A percentile compares a stretch with the other conserved stretches of the same genome.
phyloP scores from a whole-genome alignment of 139 green algal species.

The Choricystis sp. region DNA sequence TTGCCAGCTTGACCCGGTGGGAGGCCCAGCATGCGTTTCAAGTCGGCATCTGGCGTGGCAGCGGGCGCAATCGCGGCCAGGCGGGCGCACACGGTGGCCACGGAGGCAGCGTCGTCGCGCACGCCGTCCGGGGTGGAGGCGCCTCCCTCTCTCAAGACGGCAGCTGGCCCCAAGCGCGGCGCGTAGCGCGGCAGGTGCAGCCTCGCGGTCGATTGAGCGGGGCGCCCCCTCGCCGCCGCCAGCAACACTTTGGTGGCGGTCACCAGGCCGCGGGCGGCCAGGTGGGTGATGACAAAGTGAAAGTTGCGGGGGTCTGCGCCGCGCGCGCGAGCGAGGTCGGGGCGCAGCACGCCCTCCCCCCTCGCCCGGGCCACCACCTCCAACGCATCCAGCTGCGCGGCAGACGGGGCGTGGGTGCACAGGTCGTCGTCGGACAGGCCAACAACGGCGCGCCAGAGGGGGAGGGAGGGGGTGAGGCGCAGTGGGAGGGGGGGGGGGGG shows the following conservation, averaged over 20 bases:
- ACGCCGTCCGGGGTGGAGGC: background rate
- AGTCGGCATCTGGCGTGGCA: background rate
- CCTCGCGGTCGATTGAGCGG: background rate
- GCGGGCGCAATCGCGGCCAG: background rate
- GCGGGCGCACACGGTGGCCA: background rate
- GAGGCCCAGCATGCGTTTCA: background rate
- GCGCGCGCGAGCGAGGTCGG: background rate
- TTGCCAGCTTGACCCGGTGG: background rate
- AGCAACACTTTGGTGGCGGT: background rate
- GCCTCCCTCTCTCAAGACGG: background rate
- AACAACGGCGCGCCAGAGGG: background rate
- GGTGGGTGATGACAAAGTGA: background rate
- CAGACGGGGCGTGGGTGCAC: background rate
- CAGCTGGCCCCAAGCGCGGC: conserved; percentile 1
- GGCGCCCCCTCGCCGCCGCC: too few species aligned
- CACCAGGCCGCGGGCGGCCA: background rate
- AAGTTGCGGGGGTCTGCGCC: background rate
- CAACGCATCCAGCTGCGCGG: background rate
- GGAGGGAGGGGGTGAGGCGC: background rate
- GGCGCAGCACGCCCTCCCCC: background rate
- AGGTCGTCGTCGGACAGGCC: background rate
- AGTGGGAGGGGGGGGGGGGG: background rate
- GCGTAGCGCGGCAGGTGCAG: conserved; percentile 8
- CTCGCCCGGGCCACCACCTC: background rate
- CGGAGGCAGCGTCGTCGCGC: background rate